Evolutionary conservation across 805 yeast species (phyloP), one percentile per base, ranked within the genome.

Genomic region (Millerozyma miso): DNA sequence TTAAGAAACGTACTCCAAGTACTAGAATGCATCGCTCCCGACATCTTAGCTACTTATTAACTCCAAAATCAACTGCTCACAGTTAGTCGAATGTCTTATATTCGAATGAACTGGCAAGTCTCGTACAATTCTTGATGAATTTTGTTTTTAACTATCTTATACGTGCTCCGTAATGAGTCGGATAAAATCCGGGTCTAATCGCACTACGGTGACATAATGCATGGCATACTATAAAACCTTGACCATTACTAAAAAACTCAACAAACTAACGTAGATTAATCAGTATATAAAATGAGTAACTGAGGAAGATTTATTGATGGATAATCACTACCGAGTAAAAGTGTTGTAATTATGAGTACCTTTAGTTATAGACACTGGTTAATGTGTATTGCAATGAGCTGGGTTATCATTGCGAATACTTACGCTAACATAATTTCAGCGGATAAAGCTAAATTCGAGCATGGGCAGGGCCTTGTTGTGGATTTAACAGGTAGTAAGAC

Each of bases 1-100:
- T 88, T 88, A 52, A 93, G 73, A 58, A 91, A 91, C 12, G 93
- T 80, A 19, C 96, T 81, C 97, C 97, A 91, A n/a, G 95, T 79
- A 39, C 58, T 56, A 15, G 66, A 50, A 48, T 51, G 59, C 23
- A 63, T 59, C 16, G 46, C 50, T 26, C 46, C 45, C 19, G 62
- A 52, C 62, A 55, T 59, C 29, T 37, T 35, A 13, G 17, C 7
- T 32, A 13, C 6, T 23, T 10, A 23, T 7, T 23, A n/a, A 23
- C 29, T 23, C 10, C 29, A 23, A 6, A 23, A 23, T 23, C 6
- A 23, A 23, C 29, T 10, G 10, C 29, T 23, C 29, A 23, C 10
- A 23, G 29, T 23, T 23, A 10, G 10, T 23, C 29, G 29, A 23
- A 6, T 23, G 10, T 10, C 10, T 10, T 23, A 6, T 23, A 10